A percentile compares a stretch with the other conserved stretches of the same genome.
Evolutionary conservation across 2,329 filamentous ascomycete species (phyloP).

Genomic region (Cladophialophora carrionii): DNA sequence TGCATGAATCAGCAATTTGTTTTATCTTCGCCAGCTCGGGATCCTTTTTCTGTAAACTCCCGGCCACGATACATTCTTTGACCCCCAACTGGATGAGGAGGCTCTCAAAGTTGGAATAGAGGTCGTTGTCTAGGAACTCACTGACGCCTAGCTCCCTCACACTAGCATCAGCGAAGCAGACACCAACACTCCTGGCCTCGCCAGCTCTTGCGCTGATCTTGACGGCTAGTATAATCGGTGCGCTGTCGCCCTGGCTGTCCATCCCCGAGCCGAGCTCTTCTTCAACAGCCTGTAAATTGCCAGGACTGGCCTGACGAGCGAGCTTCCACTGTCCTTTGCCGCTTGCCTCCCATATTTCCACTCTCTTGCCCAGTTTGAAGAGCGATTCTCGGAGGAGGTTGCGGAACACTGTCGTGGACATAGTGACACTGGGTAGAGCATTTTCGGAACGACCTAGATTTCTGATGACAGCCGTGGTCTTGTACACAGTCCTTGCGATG

Average conservation of each 20-base stretch:
- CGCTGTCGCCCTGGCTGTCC: conserved; percentile 55
- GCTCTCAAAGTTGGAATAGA: conserved; percentile 97
- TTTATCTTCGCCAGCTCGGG: conserved; percentile 83
- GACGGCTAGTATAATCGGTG: conserved; percentile 92
- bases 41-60: conserved; percentile 79
- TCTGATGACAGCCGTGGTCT: conserved; percentile 92
- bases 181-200: conserved; percentile 83
- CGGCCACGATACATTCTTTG: conserved; percentile 86
- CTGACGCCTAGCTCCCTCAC: conserved; percentile 93
- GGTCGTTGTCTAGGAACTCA: conserved; percentile 98
- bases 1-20: conserved; percentile 88
- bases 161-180: conserved; percentile 97
- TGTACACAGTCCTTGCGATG: conserved; percentile 75
- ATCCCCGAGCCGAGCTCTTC: conserved; percentile 81
- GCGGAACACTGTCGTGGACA: conserved; percentile 92
- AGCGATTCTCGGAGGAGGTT: conserved; percentile 94
- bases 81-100: conserved; percentile 94
- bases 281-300: conserved; percentile 95
- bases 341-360: conserved; percentile 84
- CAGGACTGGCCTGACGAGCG: conserved; percentile 87
- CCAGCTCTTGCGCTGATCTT: conserved; percentile 87
- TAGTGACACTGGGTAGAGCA: conserved; percentile 89
- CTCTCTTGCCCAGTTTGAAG: conserved; percentile 83
- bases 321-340: conserved; percentile 85
- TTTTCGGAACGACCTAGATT: conserved; percentile 83